Evolutionary conservation across 2,329 filamentous ascomycete species (phyloP), one percentile per base, ranked within the genome.

Genomic region (Alternaria ventricosa): DNA sequence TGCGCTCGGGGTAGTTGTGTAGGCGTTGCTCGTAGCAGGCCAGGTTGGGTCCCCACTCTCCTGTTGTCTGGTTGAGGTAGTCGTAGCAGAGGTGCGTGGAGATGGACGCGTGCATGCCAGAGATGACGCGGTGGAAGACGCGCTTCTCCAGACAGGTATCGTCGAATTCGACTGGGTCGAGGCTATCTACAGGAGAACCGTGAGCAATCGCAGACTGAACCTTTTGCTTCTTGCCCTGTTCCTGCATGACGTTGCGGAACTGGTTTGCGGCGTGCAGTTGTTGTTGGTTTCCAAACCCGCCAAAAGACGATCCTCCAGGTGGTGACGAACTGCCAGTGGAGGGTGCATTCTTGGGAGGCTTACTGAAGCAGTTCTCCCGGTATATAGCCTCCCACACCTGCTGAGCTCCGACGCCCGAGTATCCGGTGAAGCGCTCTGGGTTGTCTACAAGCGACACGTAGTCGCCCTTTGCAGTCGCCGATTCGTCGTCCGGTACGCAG

Each of bases 371-470:
- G 80, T 99, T 99, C 81, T 99, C 96, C 56, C 93, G 88, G 82
- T 99, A 99, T 63, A 99, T 94, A 60, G 96, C 92, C 77, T 97
- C 91, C 96, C 96, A 99, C 15, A 99, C 93, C 82, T 96, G 93
- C 75, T 90, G 89, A 44, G 95, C 89, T 18, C 94, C 92, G 63
- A 90, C 87, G 57, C 96, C 96, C 8, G 90, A 87, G 77, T 98
- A 99, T 53, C 96, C 96, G 0, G 96, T 99, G 81, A 97, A 99
- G 63, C 94, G 88, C 78, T 99, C 95, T 1, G 95, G 95, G 76
- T 99, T 99, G 78, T 93, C 91, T 54, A 96, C 85, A 70, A 99
- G 85, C 81, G 93, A 97, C 73, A 99, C 96, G 78, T 99, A 99
- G 84, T 98, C 96, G 44, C 96, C 96, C 80, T 97, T 97, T 10